Evolutionary conservation across 805 yeast genomes (phyloP), one percentile per base, ranked within the genome.

Genomic region (Candida morakotiae): DNA sequence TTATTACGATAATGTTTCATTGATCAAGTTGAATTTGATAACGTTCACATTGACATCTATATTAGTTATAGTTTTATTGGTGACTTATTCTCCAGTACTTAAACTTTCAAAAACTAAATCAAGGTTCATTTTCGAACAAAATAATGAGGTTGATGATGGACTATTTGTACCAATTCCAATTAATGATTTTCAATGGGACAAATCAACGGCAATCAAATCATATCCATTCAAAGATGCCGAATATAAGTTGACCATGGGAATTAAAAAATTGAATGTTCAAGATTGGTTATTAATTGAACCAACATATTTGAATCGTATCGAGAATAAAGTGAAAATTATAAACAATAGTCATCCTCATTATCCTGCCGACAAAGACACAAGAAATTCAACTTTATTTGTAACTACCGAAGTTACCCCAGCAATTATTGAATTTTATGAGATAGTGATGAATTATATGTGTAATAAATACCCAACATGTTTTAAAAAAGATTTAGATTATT

Each of bases 211-310:
- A 4, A 28, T 55, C 26, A 59, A 53, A 35, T 58, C 63, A 8
- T 58, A 43, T 27, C 87, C 87, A 1, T 82, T 79, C 62, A 79
- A 76, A 51, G 67, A 74, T 31, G 81, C 77, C 11, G 73, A 64
- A 32, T 79, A 81, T 47, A 72, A 69, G 43, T 58, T 83, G 56
- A 81, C 82, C 2, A 74, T 83, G 82, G 83, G 81, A 1, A 67
- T 81, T 35, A 62, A 69, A 41, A 64, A 43, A 20, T 43, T 67
- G 24, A 59, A 57, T 10, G 49, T 55, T 2, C 62, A 65, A 31
- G 71, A 67, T 36, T 67, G 71, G 71, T 53, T 67, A 17, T 53
- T 67, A 41, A 45, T 67, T 10, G 73, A 67, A 31, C 55, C 65
- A 21, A 49, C 60, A 3, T 67, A 67, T 42, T 42, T 44, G 35